phyloP scores from a whole-genome alignment of 805 yeast genomes.

The Saturnispora gosingensis region DNA sequence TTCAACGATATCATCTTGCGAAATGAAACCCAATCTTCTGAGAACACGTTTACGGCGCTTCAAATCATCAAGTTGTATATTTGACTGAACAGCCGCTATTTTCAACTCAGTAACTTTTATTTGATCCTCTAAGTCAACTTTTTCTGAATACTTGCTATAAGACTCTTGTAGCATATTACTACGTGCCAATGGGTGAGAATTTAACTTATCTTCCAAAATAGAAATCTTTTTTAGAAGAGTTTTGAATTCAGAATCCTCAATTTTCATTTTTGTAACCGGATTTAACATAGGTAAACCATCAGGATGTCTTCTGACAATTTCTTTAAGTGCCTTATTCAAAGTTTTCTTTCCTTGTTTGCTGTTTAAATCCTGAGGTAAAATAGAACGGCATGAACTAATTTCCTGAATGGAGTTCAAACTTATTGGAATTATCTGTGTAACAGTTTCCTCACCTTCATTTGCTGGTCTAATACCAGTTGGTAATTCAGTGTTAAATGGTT shows the following conservation, averaged over 20 bases:
- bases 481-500: slow-evolving; percentile 66
- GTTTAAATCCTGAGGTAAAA: slow-evolving; percentile 67
- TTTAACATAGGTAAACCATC: slow-evolving; percentile 89
- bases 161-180: slow-evolving; percentile 52
- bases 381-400: slow-evolving; percentile 73
- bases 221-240: slow-evolving; percentile 67
- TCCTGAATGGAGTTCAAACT: slow-evolving; percentile 67
- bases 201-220: slow-evolving; percentile 67
- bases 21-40: slow-evolving; percentile 83
- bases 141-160: slow-evolving; percentile 55
- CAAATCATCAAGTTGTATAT: slow-evolving; percentile 88
- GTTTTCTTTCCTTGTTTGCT: slow-evolving; percentile 49
- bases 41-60: slow-evolving; percentile 88
- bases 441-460: slow-evolving; percentile 55
- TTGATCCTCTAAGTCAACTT: slow-evolving; percentile 50
- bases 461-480: slow-evolving; percentile 90
- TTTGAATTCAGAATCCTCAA: slow-evolving; percentile 59
- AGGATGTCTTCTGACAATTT: slow-evolving; percentile 75
- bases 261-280: slow-evolving; percentile 89
- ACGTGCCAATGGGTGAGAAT: slow-evolving; percentile 57
- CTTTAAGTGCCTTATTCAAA: slow-evolving; percentile 63
- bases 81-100: slow-evolving; percentile 78
- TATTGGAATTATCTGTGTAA: slow-evolving; percentile 75
- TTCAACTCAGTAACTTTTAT: slow-evolving; percentile 53
- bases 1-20: slow-evolving; percentile 83